These are phyloP conservation scores for Cordyceps javanica DNA, from an alignment of 2,329 filamentous ascomycete genomes.

Conservation along the genomic window DNA sequence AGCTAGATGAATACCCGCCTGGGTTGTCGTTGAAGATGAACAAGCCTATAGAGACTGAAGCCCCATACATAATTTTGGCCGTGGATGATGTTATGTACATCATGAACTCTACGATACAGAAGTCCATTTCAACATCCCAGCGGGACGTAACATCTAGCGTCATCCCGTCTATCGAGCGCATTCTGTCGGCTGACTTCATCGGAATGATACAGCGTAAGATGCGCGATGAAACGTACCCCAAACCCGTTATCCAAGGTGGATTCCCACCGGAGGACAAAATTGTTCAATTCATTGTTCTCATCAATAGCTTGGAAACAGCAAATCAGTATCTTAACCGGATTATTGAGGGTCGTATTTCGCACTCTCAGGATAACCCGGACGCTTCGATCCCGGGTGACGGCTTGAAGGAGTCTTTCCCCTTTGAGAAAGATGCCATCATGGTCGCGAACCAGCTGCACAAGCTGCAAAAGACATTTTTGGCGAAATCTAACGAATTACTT, in stretches of 20 bases:
- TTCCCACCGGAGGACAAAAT: constrained; percentile 84
- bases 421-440: constrained; percentile 65
- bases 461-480: constrained; percentile 65
- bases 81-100: constrained; percentile 99
- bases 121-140: constrained; percentile 81
- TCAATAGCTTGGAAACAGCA: constrained; percentile 92
- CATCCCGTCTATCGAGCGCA: constrained; percentile 69
- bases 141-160: constrained; percentile 70
- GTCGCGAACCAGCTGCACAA: constrained; percentile 62
- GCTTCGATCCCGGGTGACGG: constrained; percentile 32
- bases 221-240: constrained; percentile 91
- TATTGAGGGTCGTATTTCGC: constrained; percentile 59
- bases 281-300: constrained; percentile 81
- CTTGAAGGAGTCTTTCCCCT: constrained; percentile 67
- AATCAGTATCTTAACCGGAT: constrained; percentile 89
- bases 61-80: constrained; percentile 88
- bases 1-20: constrained; percentile 80
- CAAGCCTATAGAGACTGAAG: constrained; percentile 65
- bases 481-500: constrained; percentile 76
- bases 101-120: constrained; percentile 83
- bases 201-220: constrained; percentile 97
- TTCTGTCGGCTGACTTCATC: constrained; percentile 85
- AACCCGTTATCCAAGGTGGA: constrained; percentile 67
- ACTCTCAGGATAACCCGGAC: constrained; percentile 31
- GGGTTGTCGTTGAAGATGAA: constrained; percentile 72